A percentile compares a stretch with the other conserved stretches of the same genome.
Conservation (phyloP, 306 rosid genomes). For the Phaseolus lunatus region DNA sequence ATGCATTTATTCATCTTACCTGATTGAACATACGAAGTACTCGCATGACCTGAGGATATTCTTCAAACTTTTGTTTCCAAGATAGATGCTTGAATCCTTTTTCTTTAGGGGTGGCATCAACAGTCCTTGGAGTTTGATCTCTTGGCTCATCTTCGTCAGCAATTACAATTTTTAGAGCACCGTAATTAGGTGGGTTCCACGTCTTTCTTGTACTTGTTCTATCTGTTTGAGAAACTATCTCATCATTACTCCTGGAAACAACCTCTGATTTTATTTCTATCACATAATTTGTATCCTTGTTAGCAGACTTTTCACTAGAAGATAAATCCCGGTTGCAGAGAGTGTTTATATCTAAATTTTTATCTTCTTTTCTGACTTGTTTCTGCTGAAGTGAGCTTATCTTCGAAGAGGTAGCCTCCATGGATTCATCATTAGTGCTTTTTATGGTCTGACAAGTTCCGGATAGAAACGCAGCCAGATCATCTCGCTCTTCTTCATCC, state of each 20-base stretch:
- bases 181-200: constrained; percentile 64
- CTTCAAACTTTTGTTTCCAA: constrained; percentile 73
- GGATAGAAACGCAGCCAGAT: constrained; percentile 90
- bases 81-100: constrained; percentile 69
- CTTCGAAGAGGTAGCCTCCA: constrained; percentile 47
- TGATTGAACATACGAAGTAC: constrained; percentile 65
- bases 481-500: constrained; percentile 84
- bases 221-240: constrained; percentile 71
- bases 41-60: constrained; percentile 63
- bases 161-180: constrained; percentile 69
- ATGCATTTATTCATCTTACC: constrained; percentile 57
- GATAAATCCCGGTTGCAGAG: constrained; percentile 47
- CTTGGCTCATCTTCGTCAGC: constrained; percentile 68
- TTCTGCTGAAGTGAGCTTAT: constrained; percentile 52
- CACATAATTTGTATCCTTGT: constrained; percentile 49
- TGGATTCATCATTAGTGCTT: constrained; percentile 50
- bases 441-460: constrained; percentile 60
- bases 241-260: constrained; percentile 60
- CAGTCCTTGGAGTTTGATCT: constrained; percentile 39
- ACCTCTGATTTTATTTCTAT: constrained; percentile 63
- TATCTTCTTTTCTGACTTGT: constrained; percentile 52
- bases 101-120: constrained; percentile 82
- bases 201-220: constrained; percentile 70
- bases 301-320: constrained; percentile 48
- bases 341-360: constrained; percentile 44